Base-by-base conservation (phyloP, 495 filamentous ascomycete genomes). In the Aspergillus cristatus region DNA sequence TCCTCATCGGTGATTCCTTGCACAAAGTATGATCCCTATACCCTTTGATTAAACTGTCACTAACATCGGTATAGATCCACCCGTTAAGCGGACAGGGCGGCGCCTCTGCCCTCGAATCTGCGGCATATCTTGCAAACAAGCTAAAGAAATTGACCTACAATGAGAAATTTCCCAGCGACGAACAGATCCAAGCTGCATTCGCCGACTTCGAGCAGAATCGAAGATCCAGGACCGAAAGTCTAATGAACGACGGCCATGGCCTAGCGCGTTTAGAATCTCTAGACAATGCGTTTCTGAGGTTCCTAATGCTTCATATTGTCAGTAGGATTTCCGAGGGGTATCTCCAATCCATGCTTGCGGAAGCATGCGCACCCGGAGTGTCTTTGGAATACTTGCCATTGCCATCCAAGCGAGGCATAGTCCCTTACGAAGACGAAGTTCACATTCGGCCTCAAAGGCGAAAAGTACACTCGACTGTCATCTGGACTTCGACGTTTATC, bases 1-100 rank as follows among this genome's bases (percentile, higher is more conserved):
- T 62, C 1, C 57, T 65, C 32, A 41, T 59, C 0, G 67, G 68
- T 12, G 68, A 70, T 40, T 51, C 63, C 0, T 58, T 57, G 14
- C 67, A 71, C 39, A 72, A 72, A 42, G 55, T 65, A 32, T 7
- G 16, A 37, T 14, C 20, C 20, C 8, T 24, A 8, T 24, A 8
- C 20, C 20, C 20, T 8, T 4, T 24, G 4, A 4, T 4, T 4
- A 4, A 24, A 8, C 8, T 3, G 20, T 11, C 7, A 14, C 11
- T 25, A 17, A 28, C 24, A 14, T 14, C 14, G 18, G 4, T 3
- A 11, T 34, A 42, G 48, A 34, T 39, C 18, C 29, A 50, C 28
- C 48, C 52, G 15, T 16, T 55, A 7, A 56, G 38, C 30, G 64
- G 61, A 4, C 55, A 58, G 28, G 64, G 63, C 2, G 64, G 58